Percentiles rank a stretch among this genome's conserved stretches.
phyloP scores from a whole-genome alignment of 345 rosid species.

The Lepidium sativum region DNA sequence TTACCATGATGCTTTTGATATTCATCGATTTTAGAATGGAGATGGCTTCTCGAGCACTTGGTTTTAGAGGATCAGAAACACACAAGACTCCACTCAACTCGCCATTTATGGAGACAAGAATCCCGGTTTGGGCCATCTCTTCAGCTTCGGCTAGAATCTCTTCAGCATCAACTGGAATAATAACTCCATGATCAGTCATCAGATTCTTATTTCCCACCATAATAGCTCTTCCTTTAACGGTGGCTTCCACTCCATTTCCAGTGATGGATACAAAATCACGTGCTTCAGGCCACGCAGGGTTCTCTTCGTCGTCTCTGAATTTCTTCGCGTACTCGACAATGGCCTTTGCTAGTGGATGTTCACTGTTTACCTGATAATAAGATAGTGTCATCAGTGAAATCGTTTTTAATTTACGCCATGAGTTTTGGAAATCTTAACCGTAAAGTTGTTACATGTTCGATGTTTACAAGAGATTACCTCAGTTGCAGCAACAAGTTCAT shows the following conservation, averaged over 20 bases:
- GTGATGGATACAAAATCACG: slow-evolving; percentile 58
- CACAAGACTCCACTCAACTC: slow-evolving; percentile 63
- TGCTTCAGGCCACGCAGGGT: slow-evolving; percentile 79
- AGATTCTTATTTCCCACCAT: slow-evolving; percentile 77
- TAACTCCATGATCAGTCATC: slow-evolving; percentile 38
- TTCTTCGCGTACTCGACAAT: slow-evolving; percentile 71
- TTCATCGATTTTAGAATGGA: slow-evolving; percentile 75
- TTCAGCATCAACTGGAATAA: slow-evolving; percentile 51
- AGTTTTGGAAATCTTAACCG: neutral
- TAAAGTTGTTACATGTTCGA: neutral
- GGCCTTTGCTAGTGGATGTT: slow-evolving; percentile 91
- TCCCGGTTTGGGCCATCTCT: slow-evolving; percentile 74
- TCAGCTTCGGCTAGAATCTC: slow-evolving; percentile 69
- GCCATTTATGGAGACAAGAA: slow-evolving; percentile 55
- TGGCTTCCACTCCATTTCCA: slow-evolving; percentile 84
- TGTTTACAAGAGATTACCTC: slow-evolving; percentile 44
- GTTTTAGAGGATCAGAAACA: slow-evolving; percentile 75
- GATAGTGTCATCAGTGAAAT: neutral
- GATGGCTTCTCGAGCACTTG: slow-evolving; percentile 62
- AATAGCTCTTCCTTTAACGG: slow-evolving; percentile 50
- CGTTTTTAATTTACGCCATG: neutral
- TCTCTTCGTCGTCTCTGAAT: slow-evolving; percentile 70
- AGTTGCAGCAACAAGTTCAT: slow-evolving; percentile 71
- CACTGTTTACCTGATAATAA: slow-evolving; percentile 59
- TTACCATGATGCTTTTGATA: slow-evolving; percentile 75